A percentile compares a stretch with the other conserved stretches of the same genome.
phyloP scores from a whole-genome alignment of 179 eudicot genomes.

The Silene noctiflora region DNA sequence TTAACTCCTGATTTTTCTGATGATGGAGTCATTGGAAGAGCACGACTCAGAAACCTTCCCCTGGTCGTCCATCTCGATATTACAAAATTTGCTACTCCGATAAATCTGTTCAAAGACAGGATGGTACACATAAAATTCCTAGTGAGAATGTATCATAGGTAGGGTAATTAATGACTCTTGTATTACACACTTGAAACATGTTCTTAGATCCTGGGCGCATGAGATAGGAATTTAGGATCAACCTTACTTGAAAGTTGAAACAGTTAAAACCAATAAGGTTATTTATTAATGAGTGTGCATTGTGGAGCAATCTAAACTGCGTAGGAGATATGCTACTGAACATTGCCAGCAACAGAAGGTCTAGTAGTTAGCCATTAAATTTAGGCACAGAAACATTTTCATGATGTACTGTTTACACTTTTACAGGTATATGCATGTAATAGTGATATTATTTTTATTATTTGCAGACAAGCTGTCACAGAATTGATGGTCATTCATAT shows the following conservation, averaged over 20 bases:
- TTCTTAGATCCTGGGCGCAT: too few species aligned
- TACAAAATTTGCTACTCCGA: neutral
- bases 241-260: too few species aligned
- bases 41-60: neutral
- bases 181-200: too few species aligned
- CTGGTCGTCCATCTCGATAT: neutral
- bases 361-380: too few species aligned
- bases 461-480: slow-evolving; percentile 34
- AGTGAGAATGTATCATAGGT: neutral
- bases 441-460: neutral
- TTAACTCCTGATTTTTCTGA: neutral
- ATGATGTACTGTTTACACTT: too few species aligned
- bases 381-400: neutral
- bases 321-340: too few species aligned
- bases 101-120: neutral
- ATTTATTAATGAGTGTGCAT: too few species aligned
- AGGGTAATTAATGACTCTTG: too few species aligned
- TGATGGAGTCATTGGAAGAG: neutral
- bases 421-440: neutral
- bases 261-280: too few species aligned
- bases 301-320: too few species aligned
- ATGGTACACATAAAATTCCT: neutral
- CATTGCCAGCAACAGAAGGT: too few species aligned
- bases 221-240: too few species aligned
- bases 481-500: slow-evolving; percentile 22